Evolutionary conservation across 1,284 basidiomycete genomes (phyloP).

Genomic region (Fistulina hepatica): DNA sequence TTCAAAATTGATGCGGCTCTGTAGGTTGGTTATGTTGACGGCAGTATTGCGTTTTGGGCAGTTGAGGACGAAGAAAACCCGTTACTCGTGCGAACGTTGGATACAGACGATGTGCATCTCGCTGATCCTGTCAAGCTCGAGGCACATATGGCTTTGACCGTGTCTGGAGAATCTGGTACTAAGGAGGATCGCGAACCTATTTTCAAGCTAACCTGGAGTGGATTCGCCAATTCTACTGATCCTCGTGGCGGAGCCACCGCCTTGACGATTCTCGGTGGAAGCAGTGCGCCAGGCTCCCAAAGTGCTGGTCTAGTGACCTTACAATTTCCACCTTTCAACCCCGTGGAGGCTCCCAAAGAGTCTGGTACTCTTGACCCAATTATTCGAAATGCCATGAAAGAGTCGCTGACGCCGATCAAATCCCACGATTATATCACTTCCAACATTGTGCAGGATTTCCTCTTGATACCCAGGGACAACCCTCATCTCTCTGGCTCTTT

Average conservation of each 20-base stretch:
- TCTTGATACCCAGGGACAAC: conserved; percentile 59
- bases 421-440: conserved; percentile 52
- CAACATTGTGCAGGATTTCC: conserved; percentile 66
- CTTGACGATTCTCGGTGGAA: conserved; percentile 75
- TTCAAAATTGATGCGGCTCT: too few relatives aligned
- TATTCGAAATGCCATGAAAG: conserved; percentile 53
- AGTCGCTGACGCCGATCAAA: conserved; percentile 47
- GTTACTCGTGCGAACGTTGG: conserved; percentile 67
- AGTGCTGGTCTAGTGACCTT: conserved; percentile 56
- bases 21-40: conserved; percentile 81
- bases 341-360: conserved; percentile 34
- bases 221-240: conserved; percentile 54
- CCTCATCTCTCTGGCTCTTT: conserved; percentile 64
- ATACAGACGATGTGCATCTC: conserved; percentile 40
- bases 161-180: conserved; percentile 1
- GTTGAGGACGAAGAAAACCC: conserved; percentile 75
- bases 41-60: conserved; percentile 81
- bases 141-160: conserved; percentile 22
- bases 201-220: conserved; percentile 82
- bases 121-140: conserved; percentile 40
- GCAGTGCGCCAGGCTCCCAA: conserved; percentile 46
- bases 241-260: conserved; percentile 58
- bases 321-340: conserved; percentile 69
- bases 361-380: conserved; percentile 29
- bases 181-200: conserved; percentile 74